Base-by-base conservation (phyloP, 345 rosid genomes). In the Syzygium grande region DNA sequence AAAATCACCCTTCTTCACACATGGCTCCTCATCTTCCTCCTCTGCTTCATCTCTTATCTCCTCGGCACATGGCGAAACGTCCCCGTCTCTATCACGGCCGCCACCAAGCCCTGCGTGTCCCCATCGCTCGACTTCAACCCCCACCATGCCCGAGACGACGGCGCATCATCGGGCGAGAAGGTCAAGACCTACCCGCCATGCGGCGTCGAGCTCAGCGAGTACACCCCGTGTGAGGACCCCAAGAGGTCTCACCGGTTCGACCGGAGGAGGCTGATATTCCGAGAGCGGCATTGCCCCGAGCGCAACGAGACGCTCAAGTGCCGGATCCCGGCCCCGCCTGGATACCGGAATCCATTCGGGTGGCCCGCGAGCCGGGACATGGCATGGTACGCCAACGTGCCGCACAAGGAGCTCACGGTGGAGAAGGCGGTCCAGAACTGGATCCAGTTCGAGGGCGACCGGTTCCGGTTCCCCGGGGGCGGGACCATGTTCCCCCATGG, bases 401-500 rank as follows among this genome's bases (percentile, higher is more conserved):
- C 97, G 2, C 96, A 95, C 85, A 95, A 92, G 91, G 93, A 93
- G 56, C 80, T 95, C 89, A 95, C 96, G 13, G 94, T 95, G 14
- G 97, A 94, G 94, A 95, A 95, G 88, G 92, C 92, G 11, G 92
- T 88, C 29, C 97, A 95, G 91, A 95, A 95, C 55, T 95, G 97
- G 97, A 91, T 95, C 52, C 89, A 87, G 34, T 90, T 85, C 43
- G 92, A 93, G 78, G 94, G 94, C 2, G 92, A 95, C 51, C 87
- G 88, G 87, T 93, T 95, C 89, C 87, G 91, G 78, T 95, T 95
- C 90, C 97, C 97, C 0, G 97, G 97, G 1, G 97, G 96, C 2
- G 97, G 97, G 13, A 95, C 97, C 34, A 94, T 94, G 97, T 95
- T 95, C 63, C 96, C 95, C 4, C 84, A 91, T 2, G 97, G 96